These are phyloP conservation scores for Globisporangium middletonii DNA, from an alignment of 352 stramenopile genomes.

Conservation along the genomic window DNA sequence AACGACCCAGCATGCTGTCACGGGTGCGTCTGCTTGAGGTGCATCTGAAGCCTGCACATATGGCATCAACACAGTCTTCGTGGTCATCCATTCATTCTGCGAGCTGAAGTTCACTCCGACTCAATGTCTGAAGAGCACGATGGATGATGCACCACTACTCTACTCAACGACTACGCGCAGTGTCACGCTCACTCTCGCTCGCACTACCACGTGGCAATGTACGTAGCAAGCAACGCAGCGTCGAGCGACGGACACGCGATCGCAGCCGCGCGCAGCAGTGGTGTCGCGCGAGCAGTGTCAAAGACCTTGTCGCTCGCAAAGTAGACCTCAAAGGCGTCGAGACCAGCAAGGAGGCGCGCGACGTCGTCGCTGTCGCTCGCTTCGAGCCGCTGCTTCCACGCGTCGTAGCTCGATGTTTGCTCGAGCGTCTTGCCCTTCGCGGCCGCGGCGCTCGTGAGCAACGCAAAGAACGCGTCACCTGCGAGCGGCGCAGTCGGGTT, in stretches of 20 bases:
- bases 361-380: constrained; percentile 26
- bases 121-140: too few species aligned
- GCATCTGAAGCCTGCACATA: too few species aligned
- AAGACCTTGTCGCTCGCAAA: constrained; percentile 62
- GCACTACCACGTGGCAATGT: constrained; percentile 31
- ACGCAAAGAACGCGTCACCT: constrained; percentile 44
- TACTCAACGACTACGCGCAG: not conserved
- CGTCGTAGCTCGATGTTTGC: constrained; percentile 22
- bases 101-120: too few species aligned
- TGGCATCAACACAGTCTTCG: too few species aligned
- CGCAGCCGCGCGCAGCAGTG: constrained; percentile 28
- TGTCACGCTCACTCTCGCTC: not conserved
- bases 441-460: constrained; percentile 18
- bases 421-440: constrained; percentile 20
- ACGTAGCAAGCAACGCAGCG: constrained; percentile 31
- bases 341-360: constrained; percentile 50
- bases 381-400: constrained; percentile 34
- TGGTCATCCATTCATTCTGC: too few species aligned
- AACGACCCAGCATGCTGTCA: not conserved
- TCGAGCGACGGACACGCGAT: constrained; percentile 44
- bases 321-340: constrained; percentile 66
- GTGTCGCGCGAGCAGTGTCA: constrained; percentile 37
- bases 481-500: constrained; percentile 36
- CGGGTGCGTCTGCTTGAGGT: not conserved
- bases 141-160: not conserved